A percentile compares a stretch with the other conserved stretches of the same genome.
Evolutionary conservation across 306 rosid species (phyloP).

Genomic region (Prunus kanzakura): DNA sequence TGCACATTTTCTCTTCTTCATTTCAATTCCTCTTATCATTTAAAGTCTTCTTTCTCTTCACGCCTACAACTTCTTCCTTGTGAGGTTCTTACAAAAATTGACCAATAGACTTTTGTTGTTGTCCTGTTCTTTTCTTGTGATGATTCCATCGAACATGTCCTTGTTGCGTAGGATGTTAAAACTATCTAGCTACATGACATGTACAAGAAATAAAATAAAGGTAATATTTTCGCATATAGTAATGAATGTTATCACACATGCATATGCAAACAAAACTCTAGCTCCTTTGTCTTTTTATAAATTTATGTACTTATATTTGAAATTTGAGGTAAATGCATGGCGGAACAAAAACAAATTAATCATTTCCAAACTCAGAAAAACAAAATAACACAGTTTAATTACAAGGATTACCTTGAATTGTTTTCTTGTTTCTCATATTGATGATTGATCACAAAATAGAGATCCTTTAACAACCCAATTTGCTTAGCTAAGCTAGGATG

Average conservation of each 20-base stretch:
- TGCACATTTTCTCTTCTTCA: not conserved
- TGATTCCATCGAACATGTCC: slow-evolving; percentile 6
- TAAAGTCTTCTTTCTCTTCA: not conserved
- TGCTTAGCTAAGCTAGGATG: not conserved
- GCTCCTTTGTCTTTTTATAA: too few species aligned
- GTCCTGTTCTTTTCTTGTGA: not conserved
- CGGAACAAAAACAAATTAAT: not conserved
- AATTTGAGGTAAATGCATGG: not conserved
- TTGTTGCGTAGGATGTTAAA: not conserved
- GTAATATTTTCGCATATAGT: not conserved
- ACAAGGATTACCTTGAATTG: not conserved
- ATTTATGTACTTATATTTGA: not conserved
- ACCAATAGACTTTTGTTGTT: not conserved
- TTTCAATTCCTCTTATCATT: too few species aligned
- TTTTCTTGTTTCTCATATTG: not conserved
- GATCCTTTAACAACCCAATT: not conserved
- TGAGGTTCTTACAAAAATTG: not conserved
- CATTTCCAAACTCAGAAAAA: not conserved
- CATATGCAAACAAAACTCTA: not conserved
- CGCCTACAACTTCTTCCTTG: not conserved
- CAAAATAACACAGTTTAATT: not conserved
- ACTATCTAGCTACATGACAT: not conserved
- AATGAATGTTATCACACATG: not conserved
- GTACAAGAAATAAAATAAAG: not conserved
- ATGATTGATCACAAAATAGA: not conserved